A percentile compares a stretch with the other conserved stretches of the same genome.
Conservation (phyloP, 331 rosid genomes). For the Cydonia oblonga region DNA sequence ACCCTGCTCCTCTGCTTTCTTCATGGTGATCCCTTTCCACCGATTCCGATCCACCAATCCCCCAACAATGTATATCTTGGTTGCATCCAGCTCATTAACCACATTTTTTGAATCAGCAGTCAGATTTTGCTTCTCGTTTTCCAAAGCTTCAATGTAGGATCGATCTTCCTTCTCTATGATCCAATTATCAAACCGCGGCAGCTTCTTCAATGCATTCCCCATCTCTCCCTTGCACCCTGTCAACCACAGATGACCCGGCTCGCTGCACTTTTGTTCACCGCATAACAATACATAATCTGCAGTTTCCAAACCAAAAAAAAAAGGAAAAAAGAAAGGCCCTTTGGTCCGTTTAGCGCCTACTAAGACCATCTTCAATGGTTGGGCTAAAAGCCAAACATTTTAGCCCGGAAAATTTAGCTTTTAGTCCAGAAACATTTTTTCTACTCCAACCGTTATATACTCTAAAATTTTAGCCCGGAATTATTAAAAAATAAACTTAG, state of each 20-base stretch:
- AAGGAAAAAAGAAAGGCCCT: too few relatives aligned
- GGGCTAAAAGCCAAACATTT: too few relatives aligned
- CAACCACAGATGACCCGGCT: conserved; percentile 82
- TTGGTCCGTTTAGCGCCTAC: too few relatives aligned
- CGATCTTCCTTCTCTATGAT: conserved; percentile 53
- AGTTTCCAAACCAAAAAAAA: not conserved
- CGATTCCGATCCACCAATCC: conserved; percentile 89
- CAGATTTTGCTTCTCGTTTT: conserved; percentile 50
- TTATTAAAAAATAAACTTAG: too few relatives aligned
- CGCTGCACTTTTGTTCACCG: conserved; percentile 57
- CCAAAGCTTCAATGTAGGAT: conserved; percentile 65
- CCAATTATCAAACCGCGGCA: conserved; percentile 81
- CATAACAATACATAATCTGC: conserved; percentile 85
- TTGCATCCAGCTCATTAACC: conserved; percentile 67
- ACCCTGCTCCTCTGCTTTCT: conserved; percentile 81
- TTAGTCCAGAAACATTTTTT: too few relatives aligned
- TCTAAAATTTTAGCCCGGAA: too few relatives aligned
- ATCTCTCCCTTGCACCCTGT: conserved; percentile 75
- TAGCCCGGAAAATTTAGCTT: too few relatives aligned
- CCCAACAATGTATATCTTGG: conserved; percentile 63
- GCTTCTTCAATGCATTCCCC: conserved; percentile 48
- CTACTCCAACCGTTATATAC: too few relatives aligned
- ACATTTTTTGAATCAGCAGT: conserved; percentile 79
- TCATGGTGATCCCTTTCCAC: conserved; percentile 83
- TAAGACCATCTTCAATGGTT: too few relatives aligned